Percentiles rank a stretch among this genome's conserved stretches.
phyloP scores from a whole-genome alignment of 192 early-diverging fungal species.

The Lunasporangiospora selenospora region DNA sequence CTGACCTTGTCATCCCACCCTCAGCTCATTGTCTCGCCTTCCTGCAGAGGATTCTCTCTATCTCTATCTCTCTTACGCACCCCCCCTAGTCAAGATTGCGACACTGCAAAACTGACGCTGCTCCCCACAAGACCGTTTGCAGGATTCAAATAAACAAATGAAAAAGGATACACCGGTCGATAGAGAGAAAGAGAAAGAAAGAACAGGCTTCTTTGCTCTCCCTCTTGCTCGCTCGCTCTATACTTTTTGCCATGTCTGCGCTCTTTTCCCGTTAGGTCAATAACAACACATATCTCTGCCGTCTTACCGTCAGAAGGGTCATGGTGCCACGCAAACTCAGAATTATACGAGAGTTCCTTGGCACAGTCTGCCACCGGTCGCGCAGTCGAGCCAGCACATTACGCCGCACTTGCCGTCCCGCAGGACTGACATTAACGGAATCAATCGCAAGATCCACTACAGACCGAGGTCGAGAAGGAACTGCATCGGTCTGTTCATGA shows the following conservation, averaged over 20 bases:
- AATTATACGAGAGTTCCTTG: slow-evolving; percentile 50
- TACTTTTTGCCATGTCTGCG: neutral
- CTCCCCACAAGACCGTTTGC: no score
- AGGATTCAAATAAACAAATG: no score
- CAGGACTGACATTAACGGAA: slow-evolving; percentile 18
- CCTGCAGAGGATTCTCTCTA: no score
- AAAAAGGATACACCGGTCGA: neutral
- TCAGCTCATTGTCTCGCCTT: no score
- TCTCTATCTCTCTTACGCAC: no score
- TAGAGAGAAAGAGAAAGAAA: neutral
- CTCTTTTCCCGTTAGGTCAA: no score
- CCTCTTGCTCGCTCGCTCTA: neutral
- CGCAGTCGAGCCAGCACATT: slow-evolving; percentile 44
- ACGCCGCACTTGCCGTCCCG: slow-evolving; percentile 49
- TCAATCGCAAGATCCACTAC: slow-evolving; percentile 31
- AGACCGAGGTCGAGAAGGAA: slow-evolving; percentile 14
- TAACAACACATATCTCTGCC: no score
- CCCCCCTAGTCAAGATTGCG: no score
- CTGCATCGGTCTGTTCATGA: neutral
- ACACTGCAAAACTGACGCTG: no score
- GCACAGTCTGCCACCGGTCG: slow-evolving; percentile 45
- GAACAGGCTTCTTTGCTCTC: neutral
- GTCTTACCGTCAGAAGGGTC: slow-evolving; percentile 42
- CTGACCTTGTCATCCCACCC: no score
- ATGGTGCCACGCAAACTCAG: slow-evolving; percentile 34